Conservation (phyloP, 1,284 basidiomycete species). For the Mycosarcoma mackinlayi region DNA sequence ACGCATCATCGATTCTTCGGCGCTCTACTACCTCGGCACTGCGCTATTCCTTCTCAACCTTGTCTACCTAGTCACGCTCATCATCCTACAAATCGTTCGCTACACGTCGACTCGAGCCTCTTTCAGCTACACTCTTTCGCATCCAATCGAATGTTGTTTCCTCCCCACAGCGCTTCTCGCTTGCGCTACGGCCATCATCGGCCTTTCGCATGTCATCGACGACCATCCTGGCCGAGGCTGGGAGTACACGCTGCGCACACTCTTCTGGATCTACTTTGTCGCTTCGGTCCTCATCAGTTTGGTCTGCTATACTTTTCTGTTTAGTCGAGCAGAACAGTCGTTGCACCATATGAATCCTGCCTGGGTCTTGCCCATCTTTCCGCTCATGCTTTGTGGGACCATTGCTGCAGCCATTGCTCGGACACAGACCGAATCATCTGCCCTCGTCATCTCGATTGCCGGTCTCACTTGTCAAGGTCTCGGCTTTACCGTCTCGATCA, state of each 20-base stretch:
- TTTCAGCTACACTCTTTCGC: slow-evolving; percentile 12
- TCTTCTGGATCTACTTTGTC: slow-evolving; percentile 35
- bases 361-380: slow-evolving; percentile 49
- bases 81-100: slow-evolving; percentile 18
- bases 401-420: slow-evolving; percentile 14
- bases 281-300: slow-evolving; percentile 2
- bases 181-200: slow-evolving; percentile 31
- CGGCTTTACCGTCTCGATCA: slow-evolving; percentile 27
- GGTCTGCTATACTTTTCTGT: slow-evolving; percentile 21
- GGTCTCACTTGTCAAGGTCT: slow-evolving; percentile 42
- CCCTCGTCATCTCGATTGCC: slow-evolving; percentile 23
- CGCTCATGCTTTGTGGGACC: slow-evolving; percentile 47
- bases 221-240: background rate
- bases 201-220: background rate
- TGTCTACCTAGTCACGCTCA: slow-evolving; percentile 16
- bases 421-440: slow-evolving; percentile 8
- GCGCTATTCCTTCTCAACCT: slow-evolving; percentile 25
- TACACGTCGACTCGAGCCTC: slow-evolving; percentile 9
- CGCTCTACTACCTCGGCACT: slow-evolving; percentile 16
- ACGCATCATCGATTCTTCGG: slow-evolving; percentile 13
- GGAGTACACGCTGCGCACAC: background rate
- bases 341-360: slow-evolving; percentile 41
- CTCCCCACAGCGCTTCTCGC: slow-evolving; percentile 32
- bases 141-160: slow-evolving; percentile 46
- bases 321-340: slow-evolving; percentile 10